Percentiles rank a stretch among this genome's conserved stretches.
Conservation (phyloP, 805 yeast species). For the Lachancea nothofagi region DNA sequence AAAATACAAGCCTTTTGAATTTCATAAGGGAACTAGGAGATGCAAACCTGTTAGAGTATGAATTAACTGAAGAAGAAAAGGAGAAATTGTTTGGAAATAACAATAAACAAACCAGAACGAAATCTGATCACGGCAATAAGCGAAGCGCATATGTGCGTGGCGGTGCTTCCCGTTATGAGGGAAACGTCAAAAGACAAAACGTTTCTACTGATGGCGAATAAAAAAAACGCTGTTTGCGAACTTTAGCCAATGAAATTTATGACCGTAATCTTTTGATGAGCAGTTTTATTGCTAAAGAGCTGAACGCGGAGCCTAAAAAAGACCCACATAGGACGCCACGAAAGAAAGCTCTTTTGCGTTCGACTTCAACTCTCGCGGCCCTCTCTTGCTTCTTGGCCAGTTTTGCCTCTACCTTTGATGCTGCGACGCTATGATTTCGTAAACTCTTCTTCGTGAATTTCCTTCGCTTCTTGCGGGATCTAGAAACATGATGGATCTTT, state of each 20-base stretch:
- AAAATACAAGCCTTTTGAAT: slow-evolving; percentile 37
- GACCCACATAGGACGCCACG: slow-evolving; percentile 28
- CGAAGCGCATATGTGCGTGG: not conserved
- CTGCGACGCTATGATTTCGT: not conserved
- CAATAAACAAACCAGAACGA: slow-evolving; percentile 1
- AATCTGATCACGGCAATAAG: slow-evolving; percentile 8
- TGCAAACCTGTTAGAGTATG: slow-evolving; percentile 27
- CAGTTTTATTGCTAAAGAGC: slow-evolving; percentile 18
- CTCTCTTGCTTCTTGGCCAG: not conserved
- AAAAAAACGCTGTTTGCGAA: not conserved
- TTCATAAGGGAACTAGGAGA: slow-evolving; percentile 38
- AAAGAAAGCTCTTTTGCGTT: slow-evolving; percentile 15
- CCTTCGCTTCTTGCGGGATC: slow-evolving; percentile 1
- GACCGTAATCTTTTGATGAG: slow-evolving; percentile 6
- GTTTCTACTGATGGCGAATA: not conserved
- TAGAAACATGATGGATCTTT: not conserved
- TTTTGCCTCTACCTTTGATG: not conserved
- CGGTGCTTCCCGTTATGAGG: slow-evolving; percentile 8
- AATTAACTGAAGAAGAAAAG: slow-evolving; percentile 29
- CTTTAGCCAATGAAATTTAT: not conserved
- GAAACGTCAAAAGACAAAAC: slow-evolving; percentile 4
- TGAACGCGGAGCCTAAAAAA: slow-evolving; percentile 27
- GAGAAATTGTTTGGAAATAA: slow-evolving; percentile 26
- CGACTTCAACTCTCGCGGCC: too few relatives aligned
- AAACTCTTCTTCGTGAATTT: slow-evolving; percentile 1